These are phyloP conservation scores for Rubia peregrina DNA, from an alignment of 305 asterid genomes.

Conservation along the genomic window DNA sequence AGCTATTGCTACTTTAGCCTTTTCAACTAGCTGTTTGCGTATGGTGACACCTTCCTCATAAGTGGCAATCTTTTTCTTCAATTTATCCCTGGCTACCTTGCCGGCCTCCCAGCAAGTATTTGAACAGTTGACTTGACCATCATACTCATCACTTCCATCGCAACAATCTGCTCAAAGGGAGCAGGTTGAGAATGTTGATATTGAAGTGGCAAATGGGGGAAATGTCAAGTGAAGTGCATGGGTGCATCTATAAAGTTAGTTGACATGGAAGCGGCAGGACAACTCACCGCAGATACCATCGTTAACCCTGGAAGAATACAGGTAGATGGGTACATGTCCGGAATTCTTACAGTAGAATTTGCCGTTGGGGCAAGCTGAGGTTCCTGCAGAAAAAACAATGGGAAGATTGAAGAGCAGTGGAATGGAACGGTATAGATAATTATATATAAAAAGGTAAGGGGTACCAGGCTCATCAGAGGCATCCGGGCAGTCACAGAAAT, in stretches of 20 bases:
- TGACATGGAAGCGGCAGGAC: neutral
- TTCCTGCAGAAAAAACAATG: slow-evolving; percentile 42
- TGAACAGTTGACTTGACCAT: slow-evolving; percentile 63
- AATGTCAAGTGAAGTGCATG: neutral
- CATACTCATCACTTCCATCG: slow-evolving; percentile 96
- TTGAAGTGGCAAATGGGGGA: neutral
- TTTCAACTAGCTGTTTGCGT: slow-evolving; percentile 59
- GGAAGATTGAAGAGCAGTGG: no score
- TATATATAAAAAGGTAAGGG: neutral
- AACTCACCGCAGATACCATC: slow-evolving; percentile 87
- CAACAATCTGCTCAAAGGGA: slow-evolving; percentile 75
- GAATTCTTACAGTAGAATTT: slow-evolving; percentile 80
- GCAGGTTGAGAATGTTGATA: neutral
- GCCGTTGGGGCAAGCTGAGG: slow-evolving; percentile 93
- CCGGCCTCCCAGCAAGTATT: slow-evolving; percentile 98
- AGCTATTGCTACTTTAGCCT: slow-evolving; percentile 52
- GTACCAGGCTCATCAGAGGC: slow-evolving; percentile 97
- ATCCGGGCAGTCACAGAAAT: slow-evolving; percentile 93
- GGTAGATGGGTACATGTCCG: slow-evolving; percentile 60
- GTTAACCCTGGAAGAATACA: slow-evolving; percentile 87
- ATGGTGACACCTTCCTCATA: slow-evolving; percentile 64
- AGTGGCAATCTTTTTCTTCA: slow-evolving; percentile 71
- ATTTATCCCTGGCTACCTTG: slow-evolving; percentile 75
- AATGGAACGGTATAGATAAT: no score
- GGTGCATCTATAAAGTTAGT: no score